These are phyloP conservation scores for Astragalus membranaceus DNA, from an alignment of 306 rosid genomes.

Conservation along the genomic window DNA sequence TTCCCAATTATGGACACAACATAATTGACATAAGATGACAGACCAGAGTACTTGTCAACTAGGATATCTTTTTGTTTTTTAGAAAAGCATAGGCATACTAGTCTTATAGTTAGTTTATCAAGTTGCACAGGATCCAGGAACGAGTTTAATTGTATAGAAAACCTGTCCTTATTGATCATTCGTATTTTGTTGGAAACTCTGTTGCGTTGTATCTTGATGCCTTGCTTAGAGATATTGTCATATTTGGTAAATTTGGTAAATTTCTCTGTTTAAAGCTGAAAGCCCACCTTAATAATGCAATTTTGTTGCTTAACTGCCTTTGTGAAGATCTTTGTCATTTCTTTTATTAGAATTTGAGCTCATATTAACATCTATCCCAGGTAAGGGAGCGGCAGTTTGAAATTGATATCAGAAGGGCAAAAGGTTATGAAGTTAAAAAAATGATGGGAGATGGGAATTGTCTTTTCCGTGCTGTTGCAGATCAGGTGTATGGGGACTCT, in stretches of 20 bases:
- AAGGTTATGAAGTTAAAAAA: constrained; percentile 74
- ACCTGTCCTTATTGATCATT: not conserved
- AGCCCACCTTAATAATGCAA: not conserved
- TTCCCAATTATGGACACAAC: not conserved
- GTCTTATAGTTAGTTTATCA: not conserved
- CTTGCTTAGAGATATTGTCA: not conserved
- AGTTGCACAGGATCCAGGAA: not conserved
- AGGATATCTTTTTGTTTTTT: not conserved
- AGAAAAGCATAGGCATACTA: not conserved
- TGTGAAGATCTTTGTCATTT: not conserved
- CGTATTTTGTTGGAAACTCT: not conserved
- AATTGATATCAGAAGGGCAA: constrained; percentile 67
- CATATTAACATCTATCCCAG: constrained; percentile 33
- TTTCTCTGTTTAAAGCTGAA: constrained; percentile 1
- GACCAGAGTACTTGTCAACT: not conserved
- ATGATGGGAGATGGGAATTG: constrained; percentile 94
- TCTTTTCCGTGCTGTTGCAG: constrained; percentile 89
- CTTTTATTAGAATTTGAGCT: not conserved
- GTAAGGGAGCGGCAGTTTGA: constrained; percentile 86
- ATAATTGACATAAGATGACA: not conserved
- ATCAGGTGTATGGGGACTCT: constrained; percentile 91
- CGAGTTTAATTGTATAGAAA: not conserved
- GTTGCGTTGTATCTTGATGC: not conserved
- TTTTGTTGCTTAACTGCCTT: constrained; percentile 1
- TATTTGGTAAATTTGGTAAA: not conserved